Percentiles rank a stretch among this genome's conserved stretches.
Evolutionary conservation across 2,329 filamentous ascomycete species (phyloP).

Genomic region (Xylaria sp.): DNA sequence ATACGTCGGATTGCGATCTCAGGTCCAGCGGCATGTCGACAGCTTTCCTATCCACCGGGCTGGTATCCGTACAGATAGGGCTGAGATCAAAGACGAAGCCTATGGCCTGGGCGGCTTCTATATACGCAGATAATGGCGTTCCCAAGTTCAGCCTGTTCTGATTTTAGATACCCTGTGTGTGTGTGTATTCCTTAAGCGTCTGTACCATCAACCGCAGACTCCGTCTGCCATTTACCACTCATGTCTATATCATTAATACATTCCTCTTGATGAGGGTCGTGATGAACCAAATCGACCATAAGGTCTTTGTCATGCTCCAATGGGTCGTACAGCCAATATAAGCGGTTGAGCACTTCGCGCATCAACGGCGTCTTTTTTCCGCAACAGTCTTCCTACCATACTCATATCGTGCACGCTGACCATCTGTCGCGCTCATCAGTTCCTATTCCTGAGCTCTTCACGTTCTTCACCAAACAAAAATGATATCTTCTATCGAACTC

Average conservation of each 20-base stretch:
- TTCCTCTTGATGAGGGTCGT: background rate
- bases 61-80: constrained; percentile 65
- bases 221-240: background rate
- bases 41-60: constrained; percentile 67
- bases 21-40: constrained; percentile 66
- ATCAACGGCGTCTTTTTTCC: no score
- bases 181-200: background rate
- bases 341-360: no score
- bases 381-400: background rate
- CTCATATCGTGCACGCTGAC: background rate
- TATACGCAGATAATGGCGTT: constrained; percentile 52
- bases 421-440: background rate
- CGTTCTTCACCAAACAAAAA: background rate
- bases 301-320: no score
- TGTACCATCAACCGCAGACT: background rate
- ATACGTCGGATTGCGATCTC: constrained; percentile 60
- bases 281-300: no score
- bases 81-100: constrained; percentile 59
- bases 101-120: constrained; percentile 63
- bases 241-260: background rate
- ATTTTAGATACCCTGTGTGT: background rate
- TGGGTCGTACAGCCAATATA: no score
- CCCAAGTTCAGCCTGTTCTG: background rate
- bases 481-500: background rate
- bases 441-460: background rate